phyloP scores from a whole-genome alignment of 2,329 filamentous ascomycete species.

The Fusarium tupiense region DNA sequence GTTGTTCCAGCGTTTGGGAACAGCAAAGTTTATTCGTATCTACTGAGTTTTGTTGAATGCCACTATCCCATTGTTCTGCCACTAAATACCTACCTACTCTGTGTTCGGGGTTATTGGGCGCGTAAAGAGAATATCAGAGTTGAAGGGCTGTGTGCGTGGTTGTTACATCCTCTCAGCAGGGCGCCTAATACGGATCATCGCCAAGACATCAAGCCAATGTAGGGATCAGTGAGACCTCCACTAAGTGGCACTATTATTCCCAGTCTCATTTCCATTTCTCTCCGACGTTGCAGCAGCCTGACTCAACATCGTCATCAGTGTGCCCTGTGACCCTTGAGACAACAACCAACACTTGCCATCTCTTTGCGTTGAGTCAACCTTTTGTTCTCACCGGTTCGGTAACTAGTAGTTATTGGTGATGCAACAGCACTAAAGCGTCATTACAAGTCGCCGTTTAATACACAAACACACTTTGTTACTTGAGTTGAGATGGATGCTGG shows the following conservation, averaged over 20 bases:
- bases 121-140: not conserved
- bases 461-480: not conserved
- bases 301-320: slow-evolving; percentile 6
- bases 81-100: not conserved
- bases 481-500: not conserved
- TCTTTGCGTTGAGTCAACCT: not conserved
- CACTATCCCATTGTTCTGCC: not conserved
- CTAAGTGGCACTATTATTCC: slow-evolving; percentile 25
- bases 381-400: slow-evolving; percentile 1
- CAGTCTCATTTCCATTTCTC: slow-evolving; percentile 32
- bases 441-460: slow-evolving; percentile 15
- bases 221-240: slow-evolving; percentile 9
- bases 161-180: slow-evolving; percentile 13
- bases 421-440: slow-evolving; percentile 1
- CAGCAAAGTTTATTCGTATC: not conserved
- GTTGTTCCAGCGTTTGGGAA: not conserved
- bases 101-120: not conserved
- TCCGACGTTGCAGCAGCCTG: slow-evolving; percentile 15
- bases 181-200: slow-evolving; percentile 16
- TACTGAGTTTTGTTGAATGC: not conserved
- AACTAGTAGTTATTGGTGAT: not conserved
- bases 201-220: slow-evolving; percentile 16
- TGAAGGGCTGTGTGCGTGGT: not conserved
- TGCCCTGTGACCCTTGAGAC: slow-evolving; percentile 7
- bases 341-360: slow-evolving; percentile 8